These are phyloP conservation scores for Penicillium thymicola DNA, from an alignment of 2,329 filamentous ascomycete species.

Conservation along the genomic window DNA sequence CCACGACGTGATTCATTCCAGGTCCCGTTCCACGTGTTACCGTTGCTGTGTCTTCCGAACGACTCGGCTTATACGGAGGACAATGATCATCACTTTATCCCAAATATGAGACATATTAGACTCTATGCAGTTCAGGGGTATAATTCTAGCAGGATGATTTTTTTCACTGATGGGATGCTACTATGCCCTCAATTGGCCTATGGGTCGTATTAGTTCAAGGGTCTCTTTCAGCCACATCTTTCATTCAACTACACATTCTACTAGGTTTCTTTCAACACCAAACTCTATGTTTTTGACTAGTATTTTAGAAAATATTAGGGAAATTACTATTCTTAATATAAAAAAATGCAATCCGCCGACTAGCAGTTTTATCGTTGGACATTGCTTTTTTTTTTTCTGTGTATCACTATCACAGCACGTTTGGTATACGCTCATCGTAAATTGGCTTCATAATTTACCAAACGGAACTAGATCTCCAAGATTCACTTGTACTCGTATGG, in stretches of 20 bases:
- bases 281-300: not conserved
- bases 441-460: not conserved
- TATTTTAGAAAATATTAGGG: not conserved
- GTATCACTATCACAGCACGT: not conserved
- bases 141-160: not conserved
- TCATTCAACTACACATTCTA: not conserved
- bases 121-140: not conserved
- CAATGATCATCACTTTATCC: not conserved
- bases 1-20: not conserved
- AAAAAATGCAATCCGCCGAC: too few species aligned
- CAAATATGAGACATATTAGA: not conserved
- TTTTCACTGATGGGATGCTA: not conserved
- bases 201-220: not conserved
- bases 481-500: not conserved
- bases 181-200: not conserved
- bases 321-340: not conserved
- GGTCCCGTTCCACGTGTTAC: not conserved
- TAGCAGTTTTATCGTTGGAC: not conserved
- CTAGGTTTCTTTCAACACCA: not conserved
- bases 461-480: not conserved
- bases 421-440: not conserved
- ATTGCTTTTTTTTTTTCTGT: not conserved
- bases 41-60: not conserved
- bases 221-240: not conserved
- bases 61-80: not conserved